phyloP scores from a whole-genome alignment of 257 asterid genomes.

The Solanum clarkiae region DNA sequence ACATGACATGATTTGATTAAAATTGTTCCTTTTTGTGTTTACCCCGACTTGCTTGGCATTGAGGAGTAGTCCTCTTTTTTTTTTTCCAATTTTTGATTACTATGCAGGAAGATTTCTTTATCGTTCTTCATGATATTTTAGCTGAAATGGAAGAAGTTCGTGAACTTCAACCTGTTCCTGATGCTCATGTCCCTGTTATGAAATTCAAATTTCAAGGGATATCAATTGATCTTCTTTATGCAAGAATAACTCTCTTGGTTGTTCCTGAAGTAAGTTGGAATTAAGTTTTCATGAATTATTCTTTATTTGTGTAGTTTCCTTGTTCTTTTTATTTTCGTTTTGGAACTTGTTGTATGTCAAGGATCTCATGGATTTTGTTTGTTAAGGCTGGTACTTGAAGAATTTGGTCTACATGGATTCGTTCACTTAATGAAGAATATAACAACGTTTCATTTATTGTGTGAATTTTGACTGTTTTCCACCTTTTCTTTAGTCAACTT shows the following conservation, averaged over 20 bases:
- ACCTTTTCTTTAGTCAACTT: not conserved
- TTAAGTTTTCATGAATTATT: not conserved
- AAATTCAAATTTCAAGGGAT: constrained; percentile 23
- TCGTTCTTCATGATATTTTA: constrained; percentile 18
- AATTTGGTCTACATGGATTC: not conserved
- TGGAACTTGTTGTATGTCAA: not conserved
- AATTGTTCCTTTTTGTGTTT: not conserved
- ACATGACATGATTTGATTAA: not conserved
- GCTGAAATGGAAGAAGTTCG: constrained; percentile 24
- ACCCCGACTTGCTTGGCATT: not conserved
- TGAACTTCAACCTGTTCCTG: constrained; percentile 28
- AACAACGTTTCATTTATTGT: not conserved
- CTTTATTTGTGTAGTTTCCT: not conserved
- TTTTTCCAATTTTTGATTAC: not conserved
- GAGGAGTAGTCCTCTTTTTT: not conserved
- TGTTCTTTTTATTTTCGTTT: not conserved
- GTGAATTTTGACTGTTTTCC: not conserved
- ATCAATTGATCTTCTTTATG: constrained; percentile 26
- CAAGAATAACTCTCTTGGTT: constrained; percentile 17
- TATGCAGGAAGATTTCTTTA: constrained; percentile 27
- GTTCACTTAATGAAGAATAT: not conserved
- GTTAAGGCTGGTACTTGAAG: not conserved
- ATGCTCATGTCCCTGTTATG: constrained; percentile 31
- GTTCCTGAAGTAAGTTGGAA: constrained; percentile 23
- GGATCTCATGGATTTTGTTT: not conserved